phyloP scores from a whole-genome alignment of 1,284 basidiomycete species.

The Ganoderma lingzhi region DNA sequence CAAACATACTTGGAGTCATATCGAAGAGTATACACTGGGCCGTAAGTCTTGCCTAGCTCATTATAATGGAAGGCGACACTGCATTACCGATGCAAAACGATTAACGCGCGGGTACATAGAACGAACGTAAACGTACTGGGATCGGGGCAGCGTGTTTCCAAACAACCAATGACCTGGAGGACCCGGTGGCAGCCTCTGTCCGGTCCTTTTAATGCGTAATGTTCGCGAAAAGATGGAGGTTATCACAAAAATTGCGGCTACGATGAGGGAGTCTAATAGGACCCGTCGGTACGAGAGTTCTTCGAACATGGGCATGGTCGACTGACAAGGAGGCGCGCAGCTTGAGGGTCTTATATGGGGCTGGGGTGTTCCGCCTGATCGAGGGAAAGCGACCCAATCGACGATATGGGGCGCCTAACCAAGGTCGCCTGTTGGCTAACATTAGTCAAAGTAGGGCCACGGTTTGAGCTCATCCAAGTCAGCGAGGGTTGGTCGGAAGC shows the following conservation, averaged over 20 bases:
- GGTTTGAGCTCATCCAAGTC: neutral
- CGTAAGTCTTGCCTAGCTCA: constrained; percentile 31
- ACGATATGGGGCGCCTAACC: neutral
- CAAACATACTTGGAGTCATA: constrained; percentile 31
- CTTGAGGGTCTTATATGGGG: neutral
- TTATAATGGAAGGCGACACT: constrained; percentile 26
- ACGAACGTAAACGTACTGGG: constrained; percentile 22
- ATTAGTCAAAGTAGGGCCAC: neutral
- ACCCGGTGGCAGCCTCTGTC: constrained; percentile 28
- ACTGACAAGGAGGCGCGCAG: neutral
- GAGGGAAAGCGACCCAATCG: constrained; percentile 2
- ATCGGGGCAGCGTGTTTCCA: constrained; percentile 26
- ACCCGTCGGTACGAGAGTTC: neutral
- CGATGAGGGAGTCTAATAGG: constrained; percentile 3
- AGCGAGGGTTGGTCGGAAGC: constrained; percentile 6
- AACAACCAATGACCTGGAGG: constrained; percentile 35
- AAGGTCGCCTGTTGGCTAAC: neutral
- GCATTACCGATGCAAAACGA: neutral
- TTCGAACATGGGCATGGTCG: neutral
- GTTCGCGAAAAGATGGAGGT: constrained; percentile 6
- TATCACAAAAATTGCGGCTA: neutral
- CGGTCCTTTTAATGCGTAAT: constrained; percentile 5
- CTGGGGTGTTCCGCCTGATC: neutral
- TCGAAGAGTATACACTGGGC: constrained; percentile 32
- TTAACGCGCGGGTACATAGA: neutral